Evolutionary conservation across 1,139 yeast genomes (phyloP).

Genomic region (Suhomyces chickasaworum): DNA sequence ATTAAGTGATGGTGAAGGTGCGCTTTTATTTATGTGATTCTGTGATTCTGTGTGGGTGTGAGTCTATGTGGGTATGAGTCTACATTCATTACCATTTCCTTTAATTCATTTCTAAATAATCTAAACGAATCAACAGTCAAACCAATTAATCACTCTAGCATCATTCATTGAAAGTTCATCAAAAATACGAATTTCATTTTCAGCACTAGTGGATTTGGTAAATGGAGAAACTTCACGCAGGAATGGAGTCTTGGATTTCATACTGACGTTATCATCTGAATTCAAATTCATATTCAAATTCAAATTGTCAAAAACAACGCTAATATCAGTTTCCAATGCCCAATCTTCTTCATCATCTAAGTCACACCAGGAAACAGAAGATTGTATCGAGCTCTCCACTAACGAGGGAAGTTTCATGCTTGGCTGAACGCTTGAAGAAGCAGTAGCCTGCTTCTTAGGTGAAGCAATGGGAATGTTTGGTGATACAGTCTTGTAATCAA

Average conservation of each 20-base stretch:
- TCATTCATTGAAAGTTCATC: slow-evolving; percentile 13
- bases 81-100: not conserved
- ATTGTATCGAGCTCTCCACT: slow-evolving; percentile 32
- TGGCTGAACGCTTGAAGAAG: slow-evolving; percentile 3
- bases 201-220: slow-evolving; percentile 8
- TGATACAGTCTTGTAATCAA: slow-evolving; percentile 14
- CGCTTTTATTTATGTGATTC: too few relatives aligned
- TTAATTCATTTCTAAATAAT: slow-evolving; percentile 1
- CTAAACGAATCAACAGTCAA: slow-evolving; percentile 14
- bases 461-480: slow-evolving; percentile 15
- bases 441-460: slow-evolving; percentile 8
- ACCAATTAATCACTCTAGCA: slow-evolving; percentile 18
- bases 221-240: slow-evolving; percentile 9
- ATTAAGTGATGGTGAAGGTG: too few relatives aligned
- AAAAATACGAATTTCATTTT: slow-evolving; percentile 11
- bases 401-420: slow-evolving; percentile 30
- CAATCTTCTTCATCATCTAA: slow-evolving; percentile 33
- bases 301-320: slow-evolving; percentile 10
- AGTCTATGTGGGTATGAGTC: too few relatives aligned
- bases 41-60: too few relatives aligned
- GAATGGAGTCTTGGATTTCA: slow-evolving; percentile 1
- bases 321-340: slow-evolving; percentile 15
- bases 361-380: slow-evolving; percentile 40
- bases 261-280: not conserved
- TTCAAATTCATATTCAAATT: slow-evolving; percentile 10